Conservation (phyloP, 495 filamentous ascomycete species). For the Cetradonia linearis region DNA sequence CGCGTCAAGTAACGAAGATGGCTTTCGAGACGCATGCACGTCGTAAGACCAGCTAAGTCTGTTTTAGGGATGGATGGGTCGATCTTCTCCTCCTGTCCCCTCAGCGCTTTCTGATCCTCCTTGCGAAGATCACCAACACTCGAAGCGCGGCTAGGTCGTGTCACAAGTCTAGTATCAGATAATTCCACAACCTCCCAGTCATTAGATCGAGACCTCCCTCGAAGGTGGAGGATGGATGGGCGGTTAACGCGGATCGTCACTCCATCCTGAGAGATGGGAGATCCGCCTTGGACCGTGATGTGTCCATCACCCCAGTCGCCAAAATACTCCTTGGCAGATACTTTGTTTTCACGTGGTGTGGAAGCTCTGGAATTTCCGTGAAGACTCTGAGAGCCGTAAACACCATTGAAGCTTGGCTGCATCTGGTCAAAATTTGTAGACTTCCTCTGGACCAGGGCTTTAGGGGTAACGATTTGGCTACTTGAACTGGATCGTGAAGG, state of each 20-base stretch:
- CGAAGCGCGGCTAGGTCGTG: neutral
- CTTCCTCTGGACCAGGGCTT: neutral
- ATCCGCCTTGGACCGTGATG: neutral
- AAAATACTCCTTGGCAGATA: neutral
- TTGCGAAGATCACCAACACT: neutral
- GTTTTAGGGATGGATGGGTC: neutral
- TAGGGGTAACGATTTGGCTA: neutral
- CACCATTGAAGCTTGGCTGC: neutral
- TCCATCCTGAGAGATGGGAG: neutral
- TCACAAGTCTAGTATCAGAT: neutral
- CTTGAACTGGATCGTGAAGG: neutral
- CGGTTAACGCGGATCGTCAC: neutral
- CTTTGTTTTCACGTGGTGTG: neutral
- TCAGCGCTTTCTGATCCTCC: neutral
- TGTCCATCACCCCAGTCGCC: neutral
- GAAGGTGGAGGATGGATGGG: neutral
- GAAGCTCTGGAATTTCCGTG: neutral
- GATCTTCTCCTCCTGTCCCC: neutral
- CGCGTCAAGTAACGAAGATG: constrained; percentile 1
- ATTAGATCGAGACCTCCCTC: neutral
- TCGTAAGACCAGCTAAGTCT: neutral
- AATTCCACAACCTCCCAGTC: neutral
- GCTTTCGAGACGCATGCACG: neutral
- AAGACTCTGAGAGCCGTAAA: neutral
- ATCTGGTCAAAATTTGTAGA: neutral